Conservation (phyloP, 768 basidiomycete genomes). For the Lactarius quietus region DNA sequence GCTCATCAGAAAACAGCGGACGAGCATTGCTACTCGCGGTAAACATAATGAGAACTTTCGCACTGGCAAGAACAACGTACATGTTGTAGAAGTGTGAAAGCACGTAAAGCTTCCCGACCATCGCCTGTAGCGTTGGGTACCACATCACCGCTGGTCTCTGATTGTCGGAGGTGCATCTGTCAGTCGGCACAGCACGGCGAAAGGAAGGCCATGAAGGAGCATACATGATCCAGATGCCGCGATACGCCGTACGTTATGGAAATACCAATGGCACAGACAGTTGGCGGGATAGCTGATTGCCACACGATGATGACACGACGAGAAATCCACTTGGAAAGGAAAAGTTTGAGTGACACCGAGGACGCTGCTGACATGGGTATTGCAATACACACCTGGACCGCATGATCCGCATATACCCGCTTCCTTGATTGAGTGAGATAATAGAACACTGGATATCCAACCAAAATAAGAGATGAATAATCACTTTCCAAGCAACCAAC, state of each 20-base stretch:
- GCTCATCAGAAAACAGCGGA: not conserved
- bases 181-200: not conserved
- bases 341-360: not conserved
- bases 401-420: not conserved
- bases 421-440: conserved; percentile 5
- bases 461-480: not conserved
- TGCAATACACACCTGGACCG: not conserved
- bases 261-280: not conserved
- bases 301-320: not conserved
- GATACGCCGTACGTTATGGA: not conserved
- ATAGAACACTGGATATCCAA: not conserved
- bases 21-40: conserved; percentile 2
- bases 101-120: conserved; percentile 7
- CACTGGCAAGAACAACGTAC: not conserved
- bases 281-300: conserved; percentile 14
- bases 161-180: not conserved
- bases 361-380: too few relatives aligned
- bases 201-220: not conserved
- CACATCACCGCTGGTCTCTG: not conserved
- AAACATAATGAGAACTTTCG: not conserved
- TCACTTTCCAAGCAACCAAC: not conserved
- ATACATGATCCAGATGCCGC: not conserved
- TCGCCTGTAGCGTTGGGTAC: conserved; percentile 6
- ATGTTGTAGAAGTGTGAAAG: conserved; percentile 11
- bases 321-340: not conserved